Base-by-base conservation (phyloP, 2,329 filamentous ascomycete species). In the Celoporthe dispersa region DNA sequence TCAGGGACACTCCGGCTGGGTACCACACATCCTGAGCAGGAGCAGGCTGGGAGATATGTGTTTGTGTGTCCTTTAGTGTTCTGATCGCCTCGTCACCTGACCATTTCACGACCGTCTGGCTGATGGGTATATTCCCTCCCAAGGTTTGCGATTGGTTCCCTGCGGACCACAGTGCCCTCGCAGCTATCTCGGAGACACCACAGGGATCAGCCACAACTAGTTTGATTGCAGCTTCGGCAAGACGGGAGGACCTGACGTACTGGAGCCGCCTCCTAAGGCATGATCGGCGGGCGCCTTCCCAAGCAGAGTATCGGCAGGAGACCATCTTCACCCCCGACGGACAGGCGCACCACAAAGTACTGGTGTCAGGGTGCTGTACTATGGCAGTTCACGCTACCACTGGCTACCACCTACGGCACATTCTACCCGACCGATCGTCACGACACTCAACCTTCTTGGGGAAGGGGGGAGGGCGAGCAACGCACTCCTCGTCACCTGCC, bases 231-330 rank as follows among this genome's bases (percentile, higher is more conserved):
- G 44, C 44, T 48, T 48, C 44, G 44, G 44, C 44, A 48, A 48
- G 44, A 22, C 25, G 57, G 33, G 57, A 60, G 57, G 25, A 55
- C 25, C 33, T 48, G 44, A 31, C 25, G 25, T 31, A 7, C 28
- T 33, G 53, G 28, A 57, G 12, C 53, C 53, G 53, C 44, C 44
- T 33, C 11, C 25, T 28, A 16, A 31, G 28, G 28, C 28, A 31
- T 57, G 53, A 57, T 57, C 53, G 28, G 28, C 53, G 53, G 28
- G 35, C 55, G 55, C 64, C 64, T 53, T 67, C 44, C 57, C 64
- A n/a, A 55, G 57, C 64, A 64, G 51, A 60, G 62, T 61, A 53
- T 66, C 55, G 55, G 59, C 51, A 51, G 55, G 48, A 69, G 44
- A 67, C 19, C 44, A 48, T 69, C 68, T 48, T 60, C 25, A 31